These are phyloP conservation scores for Cytospora mali DNA, from an alignment of 2,329 filamentous ascomycete genomes.

Conservation along the genomic window DNA sequence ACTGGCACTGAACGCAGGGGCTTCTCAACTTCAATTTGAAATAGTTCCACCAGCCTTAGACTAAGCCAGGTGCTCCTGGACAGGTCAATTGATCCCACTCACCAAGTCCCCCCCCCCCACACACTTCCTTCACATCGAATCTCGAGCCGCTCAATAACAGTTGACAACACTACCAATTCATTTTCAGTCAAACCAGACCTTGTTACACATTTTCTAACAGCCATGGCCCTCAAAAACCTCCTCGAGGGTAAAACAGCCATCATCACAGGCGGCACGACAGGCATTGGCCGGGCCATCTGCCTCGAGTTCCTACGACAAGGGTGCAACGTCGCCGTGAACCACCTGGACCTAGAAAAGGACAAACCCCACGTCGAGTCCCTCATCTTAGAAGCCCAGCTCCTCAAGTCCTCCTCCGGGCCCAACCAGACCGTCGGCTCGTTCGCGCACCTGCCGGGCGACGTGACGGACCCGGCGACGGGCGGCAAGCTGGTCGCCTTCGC, in stretches of 20 bases:
- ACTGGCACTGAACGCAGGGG: too few relatives aligned
- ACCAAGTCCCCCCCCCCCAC: conserved; percentile 1
- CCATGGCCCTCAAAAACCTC: conserved; percentile 55
- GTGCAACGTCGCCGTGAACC: conserved; percentile 78
- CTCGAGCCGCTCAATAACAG: not conserved
- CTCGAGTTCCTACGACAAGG: conserved; percentile 79
- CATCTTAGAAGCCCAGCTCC: conserved; percentile 51
- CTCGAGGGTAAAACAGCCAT: conserved; percentile 77
- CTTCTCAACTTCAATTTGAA: not conserved
- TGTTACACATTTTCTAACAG: not conserved
- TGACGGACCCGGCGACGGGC: conserved; percentile 74
- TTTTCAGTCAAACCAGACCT: not conserved
- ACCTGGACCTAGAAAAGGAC: conserved; percentile 64
- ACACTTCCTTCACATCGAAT: not conserved
- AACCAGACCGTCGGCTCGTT: conserved; percentile 57
- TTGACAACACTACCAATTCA: not conserved
- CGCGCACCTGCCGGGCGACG: conserved; percentile 74
- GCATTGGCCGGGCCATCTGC: conserved; percentile 84
- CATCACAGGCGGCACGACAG: conserved; percentile 84
- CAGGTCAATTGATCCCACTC: conserved; percentile 1
- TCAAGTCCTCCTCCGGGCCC: conserved; percentile 38
- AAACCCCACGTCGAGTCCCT: conserved; percentile 55
- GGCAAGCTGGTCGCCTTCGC: conserved; percentile 66
- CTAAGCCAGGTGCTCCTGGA: not conserved
- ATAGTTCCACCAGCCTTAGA: not conserved